Percentiles rank a stretch among this genome's conserved stretches.
Conservation (phyloP, 306 rosid species). For the Cercis canadensis region DNA sequence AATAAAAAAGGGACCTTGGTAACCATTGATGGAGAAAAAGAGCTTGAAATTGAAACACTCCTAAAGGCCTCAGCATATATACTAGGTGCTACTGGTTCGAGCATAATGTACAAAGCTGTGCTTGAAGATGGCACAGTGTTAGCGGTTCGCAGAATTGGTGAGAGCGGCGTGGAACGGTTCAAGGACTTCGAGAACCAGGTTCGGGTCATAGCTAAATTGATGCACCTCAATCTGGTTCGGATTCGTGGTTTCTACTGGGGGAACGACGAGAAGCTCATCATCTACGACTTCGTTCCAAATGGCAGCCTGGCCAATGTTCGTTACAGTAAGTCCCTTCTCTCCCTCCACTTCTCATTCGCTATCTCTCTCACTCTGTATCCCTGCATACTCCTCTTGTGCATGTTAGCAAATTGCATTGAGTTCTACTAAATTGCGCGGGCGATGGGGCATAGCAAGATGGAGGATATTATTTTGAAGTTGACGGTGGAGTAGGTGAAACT, state of each 20-base stretch:
- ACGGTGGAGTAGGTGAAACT: slow-evolving; percentile 47
- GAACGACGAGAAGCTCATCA: slow-evolving; percentile 59
- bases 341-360: not conserved
- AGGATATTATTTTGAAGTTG: not conserved
- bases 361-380: too few relatives aligned
- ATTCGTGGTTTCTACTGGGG: slow-evolving; percentile 73
- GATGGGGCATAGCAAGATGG: not conserved
- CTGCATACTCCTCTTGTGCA: not conserved
- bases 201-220: slow-evolving; percentile 55
- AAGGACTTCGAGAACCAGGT: slow-evolving; percentile 69
- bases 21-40: slow-evolving; percentile 58
- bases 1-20: slow-evolving; percentile 62
- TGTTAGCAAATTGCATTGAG: not conserved
- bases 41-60: slow-evolving; percentile 58
- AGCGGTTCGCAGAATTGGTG: slow-evolving; percentile 66
- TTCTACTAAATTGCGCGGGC: slow-evolving; percentile 36
- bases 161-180: slow-evolving; percentile 54
- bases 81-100: slow-evolving; percentile 67
- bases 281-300: slow-evolving; percentile 69
- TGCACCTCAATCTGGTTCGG: slow-evolving; percentile 62
- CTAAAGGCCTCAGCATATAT: slow-evolving; percentile 68
- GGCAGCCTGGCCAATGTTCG: slow-evolving; percentile 74
- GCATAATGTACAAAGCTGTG: slow-evolving; percentile 74
- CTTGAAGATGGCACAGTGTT: slow-evolving; percentile 60
- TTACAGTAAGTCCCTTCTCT: slow-evolving; percentile 48